These are phyloP conservation scores for Rhododendron mucronatum DNA, from an alignment of 148 eudicot species.

Conservation along the genomic window DNA sequence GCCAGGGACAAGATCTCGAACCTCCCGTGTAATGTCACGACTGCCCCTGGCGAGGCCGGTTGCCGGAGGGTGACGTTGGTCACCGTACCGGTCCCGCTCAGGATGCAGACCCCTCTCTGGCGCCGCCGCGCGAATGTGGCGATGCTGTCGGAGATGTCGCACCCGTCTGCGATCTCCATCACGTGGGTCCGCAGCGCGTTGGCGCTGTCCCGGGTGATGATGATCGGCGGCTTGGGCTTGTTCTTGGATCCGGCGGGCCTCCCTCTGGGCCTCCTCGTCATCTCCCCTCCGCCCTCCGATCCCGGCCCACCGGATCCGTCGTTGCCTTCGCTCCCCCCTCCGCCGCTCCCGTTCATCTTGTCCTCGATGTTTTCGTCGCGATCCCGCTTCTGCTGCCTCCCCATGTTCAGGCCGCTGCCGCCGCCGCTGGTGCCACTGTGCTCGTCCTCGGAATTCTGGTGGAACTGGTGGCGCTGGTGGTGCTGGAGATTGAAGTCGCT, in stretches of 20 bases:
- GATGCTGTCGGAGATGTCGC: slow-evolving; percentile 68
- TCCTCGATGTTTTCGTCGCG: slow-evolving; percentile 32
- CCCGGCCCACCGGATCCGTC: slow-evolving; percentile 13
- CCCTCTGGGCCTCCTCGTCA: slow-evolving; percentile 51
- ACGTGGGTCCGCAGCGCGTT: slow-evolving; percentile 87
- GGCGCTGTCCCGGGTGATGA: slow-evolving; percentile 77
- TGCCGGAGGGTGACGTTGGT: slow-evolving; percentile 81
- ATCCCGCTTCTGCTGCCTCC: slow-evolving; percentile 25
- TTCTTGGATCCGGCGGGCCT: slow-evolving; percentile 85
- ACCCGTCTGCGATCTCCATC: slow-evolving; percentile 80
- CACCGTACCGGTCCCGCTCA: slow-evolving; percentile 73
- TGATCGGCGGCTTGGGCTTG: slow-evolving; percentile 84
- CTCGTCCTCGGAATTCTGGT: slow-evolving; percentile 50
- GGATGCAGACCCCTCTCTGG: slow-evolving; percentile 74
- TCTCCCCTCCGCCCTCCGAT: slow-evolving; percentile 25
- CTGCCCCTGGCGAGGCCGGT: slow-evolving; percentile 60
- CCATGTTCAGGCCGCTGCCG: slow-evolving; percentile 35
- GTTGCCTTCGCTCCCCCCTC: slow-evolving; percentile 9
- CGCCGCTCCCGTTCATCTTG: slow-evolving; percentile 19
- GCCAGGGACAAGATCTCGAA: slow-evolving; percentile 76
- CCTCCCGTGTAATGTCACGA: slow-evolving; percentile 72
- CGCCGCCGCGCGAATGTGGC: slow-evolving; percentile 66
- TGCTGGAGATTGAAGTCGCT: slow-evolving; percentile 44
- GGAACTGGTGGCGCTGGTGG: slow-evolving; percentile 16
- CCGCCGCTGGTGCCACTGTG: slow-evolving; percentile 49